Conservation (phyloP, 768 basidiomycete species). For the Sporobolomyces roseus region DNA sequence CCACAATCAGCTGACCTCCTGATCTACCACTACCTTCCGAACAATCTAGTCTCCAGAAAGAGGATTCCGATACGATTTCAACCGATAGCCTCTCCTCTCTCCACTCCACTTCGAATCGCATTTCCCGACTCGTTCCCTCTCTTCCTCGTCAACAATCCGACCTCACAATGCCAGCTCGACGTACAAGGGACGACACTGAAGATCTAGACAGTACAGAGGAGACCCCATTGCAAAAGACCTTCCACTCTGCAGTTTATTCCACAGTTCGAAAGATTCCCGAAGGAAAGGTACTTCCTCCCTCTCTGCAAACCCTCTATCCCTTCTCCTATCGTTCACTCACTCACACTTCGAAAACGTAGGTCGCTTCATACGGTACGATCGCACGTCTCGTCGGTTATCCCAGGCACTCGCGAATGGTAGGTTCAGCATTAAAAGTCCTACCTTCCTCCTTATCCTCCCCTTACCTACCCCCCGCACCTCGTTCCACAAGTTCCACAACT, state of each 20-base stretch:
- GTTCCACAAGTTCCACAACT: background rate
- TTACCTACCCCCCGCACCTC: conserved; percentile 11
- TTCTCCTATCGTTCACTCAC: too few species aligned
- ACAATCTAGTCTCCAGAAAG: too few species aligned
- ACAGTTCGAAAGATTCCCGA: conserved; percentile 27
- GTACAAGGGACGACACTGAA: background rate
- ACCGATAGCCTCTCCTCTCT: too few species aligned
- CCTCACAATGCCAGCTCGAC: background rate
- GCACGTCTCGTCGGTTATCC: conserved; percentile 28
- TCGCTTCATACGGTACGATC: conserved; percentile 32
- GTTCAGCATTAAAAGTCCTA: conserved; percentile 14
- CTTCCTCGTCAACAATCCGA: background rate
- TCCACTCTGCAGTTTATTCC: conserved; percentile 19
- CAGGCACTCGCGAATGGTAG: conserved; percentile 32
- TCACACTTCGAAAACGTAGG: too few species aligned
- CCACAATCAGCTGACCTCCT: too few species aligned
- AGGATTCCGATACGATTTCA: too few species aligned
- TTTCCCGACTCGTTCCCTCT: background rate
- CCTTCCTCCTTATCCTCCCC: conserved; percentile 7
- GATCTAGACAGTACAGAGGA: background rate
- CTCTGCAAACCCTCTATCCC: background rate
- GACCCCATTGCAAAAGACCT: background rate
- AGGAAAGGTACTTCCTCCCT: conserved; percentile 19
- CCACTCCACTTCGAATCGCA: background rate
- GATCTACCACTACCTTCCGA: too few species aligned